Base-by-base conservation (phyloP, 805 yeast genomes). In the Kodamaea kakaduensis region DNA sequence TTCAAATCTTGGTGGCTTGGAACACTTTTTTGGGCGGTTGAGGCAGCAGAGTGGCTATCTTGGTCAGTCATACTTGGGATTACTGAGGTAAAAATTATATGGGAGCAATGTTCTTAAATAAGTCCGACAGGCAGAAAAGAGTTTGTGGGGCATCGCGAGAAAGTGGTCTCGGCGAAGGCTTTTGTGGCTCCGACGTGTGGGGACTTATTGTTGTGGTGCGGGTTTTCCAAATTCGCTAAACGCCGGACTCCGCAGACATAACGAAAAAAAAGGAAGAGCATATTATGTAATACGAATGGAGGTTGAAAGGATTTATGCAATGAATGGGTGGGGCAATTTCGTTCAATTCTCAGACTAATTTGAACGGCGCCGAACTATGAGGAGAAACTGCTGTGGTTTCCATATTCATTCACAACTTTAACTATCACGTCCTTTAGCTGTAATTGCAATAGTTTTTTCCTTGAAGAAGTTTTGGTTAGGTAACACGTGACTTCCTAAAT, bases 21-120 rank as follows among this genome's bases (percentile, higher is more conserved):
- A 14, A 21, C 15, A 17, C 31, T 29, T 25, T 29, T 29, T n/a
- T n/a, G n/a, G 25, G 21, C 32, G 5, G 25, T 23, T 3, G 34
- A 22, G 24, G 33, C 18, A 9, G 19, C 19, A 20, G 38, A 35
- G 24, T 35, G 16, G 23, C 34, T 23, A 17, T 35, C 38, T 28
- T 35, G 37, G 25, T 30, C 27, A 21, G 17, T 30, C 38, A 35
- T 35, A 21, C 17, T 27, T n/a, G 5, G 20, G 6, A 17, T 13
- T 8, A 17, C 6, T 28, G 24, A 18, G 9, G 25, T 9, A 26
- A 26, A 15, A 26, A 16, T 6, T n/a, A 23, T 6, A 16, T 15
- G 9, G 4, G 21, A 3, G 23, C 6, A 6, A 6, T 23, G 16
- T 16, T 16, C 32, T 13, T 21, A 12, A 12, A 21, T 30, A 30